phyloP scores from a whole-genome alignment of 495 filamentous ascomycete species.

The Talaromyces stipitatus region DNA sequence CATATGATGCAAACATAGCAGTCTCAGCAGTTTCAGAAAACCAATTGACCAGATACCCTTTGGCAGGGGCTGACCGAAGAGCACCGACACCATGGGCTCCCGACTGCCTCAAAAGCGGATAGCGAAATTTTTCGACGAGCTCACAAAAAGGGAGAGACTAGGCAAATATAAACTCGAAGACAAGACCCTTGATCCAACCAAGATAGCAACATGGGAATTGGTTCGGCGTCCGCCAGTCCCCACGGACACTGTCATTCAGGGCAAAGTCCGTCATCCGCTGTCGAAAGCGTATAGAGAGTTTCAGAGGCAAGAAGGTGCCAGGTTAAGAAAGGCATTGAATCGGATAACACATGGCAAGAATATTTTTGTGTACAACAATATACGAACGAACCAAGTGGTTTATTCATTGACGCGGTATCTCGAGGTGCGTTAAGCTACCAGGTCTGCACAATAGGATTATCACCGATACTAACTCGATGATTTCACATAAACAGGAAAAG shows the following conservation, averaged over 20 bases:
- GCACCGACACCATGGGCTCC: constrained; percentile 35
- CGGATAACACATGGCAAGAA: constrained; percentile 51
- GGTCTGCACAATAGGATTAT: not conserved
- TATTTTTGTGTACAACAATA: constrained; percentile 79
- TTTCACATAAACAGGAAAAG: constrained; percentile 44
- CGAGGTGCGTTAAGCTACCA: constrained; percentile 44
- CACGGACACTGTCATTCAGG: constrained; percentile 30
- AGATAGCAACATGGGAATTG: constrained; percentile 33
- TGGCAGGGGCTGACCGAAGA: not conserved
- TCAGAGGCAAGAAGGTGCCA: constrained; percentile 27
- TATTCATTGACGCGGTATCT: constrained; percentile 67
- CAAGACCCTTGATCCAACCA: constrained; percentile 40
- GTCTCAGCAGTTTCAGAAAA: not conserved
- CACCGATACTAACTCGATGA: not conserved
- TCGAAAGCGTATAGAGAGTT: constrained; percentile 38
- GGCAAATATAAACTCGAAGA: constrained; percentile 1
- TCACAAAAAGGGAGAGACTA: not conserved
- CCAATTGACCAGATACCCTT: not conserved
- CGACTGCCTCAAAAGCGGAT: constrained; percentile 12
- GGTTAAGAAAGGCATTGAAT: constrained; percentile 41
- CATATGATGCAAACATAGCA: constrained; percentile 8
- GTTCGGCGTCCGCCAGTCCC: constrained; percentile 34
- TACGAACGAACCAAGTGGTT: constrained; percentile 72
- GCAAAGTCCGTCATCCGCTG: constrained; percentile 23
- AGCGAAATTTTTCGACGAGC: constrained; percentile 20